Conservation (phyloP, 2,329 filamentous ascomycete species). For the Fusarium dimerum region DNA sequence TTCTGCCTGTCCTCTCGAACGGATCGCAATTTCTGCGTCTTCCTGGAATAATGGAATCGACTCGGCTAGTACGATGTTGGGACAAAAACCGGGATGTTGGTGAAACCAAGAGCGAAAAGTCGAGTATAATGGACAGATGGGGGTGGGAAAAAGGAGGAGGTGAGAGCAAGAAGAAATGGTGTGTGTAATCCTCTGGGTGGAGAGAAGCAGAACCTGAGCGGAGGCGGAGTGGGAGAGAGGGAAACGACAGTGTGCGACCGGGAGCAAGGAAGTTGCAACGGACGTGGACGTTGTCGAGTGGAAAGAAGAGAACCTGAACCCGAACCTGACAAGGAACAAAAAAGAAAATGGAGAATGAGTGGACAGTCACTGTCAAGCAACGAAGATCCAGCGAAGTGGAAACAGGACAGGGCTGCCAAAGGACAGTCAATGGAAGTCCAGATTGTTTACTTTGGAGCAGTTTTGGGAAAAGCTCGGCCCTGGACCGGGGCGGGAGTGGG, state of each 20-base stretch:
- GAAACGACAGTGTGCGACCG: constrained; percentile 1
- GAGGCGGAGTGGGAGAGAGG: constrained; percentile 7
- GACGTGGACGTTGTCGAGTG: neutral
- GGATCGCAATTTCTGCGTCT: constrained; percentile 2
- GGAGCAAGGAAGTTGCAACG: neutral
- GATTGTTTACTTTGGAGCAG: constrained; percentile 28
- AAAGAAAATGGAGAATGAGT: too few species aligned
- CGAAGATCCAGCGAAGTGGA: constrained; percentile 1
- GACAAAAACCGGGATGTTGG: constrained; percentile 21
- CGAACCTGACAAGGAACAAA: too few species aligned
- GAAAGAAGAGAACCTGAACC: neutral
- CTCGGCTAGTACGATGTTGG: constrained; percentile 16
- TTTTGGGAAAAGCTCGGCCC: constrained; percentile 25
- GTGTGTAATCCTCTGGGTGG: constrained; percentile 16
- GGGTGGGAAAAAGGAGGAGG: constrained; percentile 13
- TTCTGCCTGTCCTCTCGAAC: constrained; percentile 14
- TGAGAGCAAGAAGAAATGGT: constrained; percentile 12
- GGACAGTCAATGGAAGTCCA: neutral
- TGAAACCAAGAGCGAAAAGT: constrained; percentile 2
- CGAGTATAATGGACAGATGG: constrained; percentile 6
- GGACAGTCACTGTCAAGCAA: neutral
- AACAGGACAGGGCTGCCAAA: neutral
- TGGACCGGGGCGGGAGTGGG: constrained; percentile 23
- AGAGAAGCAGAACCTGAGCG: constrained; percentile 9
- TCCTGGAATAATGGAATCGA: neutral